Percentiles rank a stretch among this genome's conserved stretches.
Conservation (phyloP, 805 yeast genomes). For the Candida morakotiae region DNA sequence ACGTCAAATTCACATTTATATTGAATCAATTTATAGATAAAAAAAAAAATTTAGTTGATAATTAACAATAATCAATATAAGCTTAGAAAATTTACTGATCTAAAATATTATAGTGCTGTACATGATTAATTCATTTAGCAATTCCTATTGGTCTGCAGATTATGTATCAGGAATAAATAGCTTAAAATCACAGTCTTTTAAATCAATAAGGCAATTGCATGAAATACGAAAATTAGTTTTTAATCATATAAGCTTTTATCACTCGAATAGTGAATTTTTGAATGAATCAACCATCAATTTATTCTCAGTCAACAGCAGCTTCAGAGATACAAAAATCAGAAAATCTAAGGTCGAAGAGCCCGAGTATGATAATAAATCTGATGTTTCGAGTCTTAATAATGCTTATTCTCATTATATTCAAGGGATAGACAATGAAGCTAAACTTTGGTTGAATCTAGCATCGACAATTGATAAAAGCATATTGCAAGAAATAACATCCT, state of each 20-base stretch:
- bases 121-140: conserved; percentile 20
- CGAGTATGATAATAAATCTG: too few relatives aligned
- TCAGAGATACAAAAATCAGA: conserved; percentile 5
- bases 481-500: conserved; percentile 28
- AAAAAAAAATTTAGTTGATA: too few relatives aligned
- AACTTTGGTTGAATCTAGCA: conserved; percentile 21
- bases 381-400: background rate
- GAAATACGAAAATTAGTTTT: conserved; percentile 36
- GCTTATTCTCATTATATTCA: conserved; percentile 13
- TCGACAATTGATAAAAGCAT: conserved; percentile 30
- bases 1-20: too few relatives aligned
- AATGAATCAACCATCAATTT: conserved; percentile 22
- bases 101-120: background rate
- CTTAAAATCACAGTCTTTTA: conserved; percentile 24
- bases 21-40: too few relatives aligned
- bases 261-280: conserved; percentile 31
- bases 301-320: conserved; percentile 19
- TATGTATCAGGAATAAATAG: conserved; percentile 32
- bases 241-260: conserved; percentile 31
- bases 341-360: too few relatives aligned
- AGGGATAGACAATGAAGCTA: conserved; percentile 21
- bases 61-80: too few relatives aligned
- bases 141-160: conserved; percentile 41
- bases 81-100: too few relatives aligned
- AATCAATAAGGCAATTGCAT: conserved; percentile 36